Conservation (phyloP, 108 stramenopile genomes). For the Nannochloropsis salina region DNA sequence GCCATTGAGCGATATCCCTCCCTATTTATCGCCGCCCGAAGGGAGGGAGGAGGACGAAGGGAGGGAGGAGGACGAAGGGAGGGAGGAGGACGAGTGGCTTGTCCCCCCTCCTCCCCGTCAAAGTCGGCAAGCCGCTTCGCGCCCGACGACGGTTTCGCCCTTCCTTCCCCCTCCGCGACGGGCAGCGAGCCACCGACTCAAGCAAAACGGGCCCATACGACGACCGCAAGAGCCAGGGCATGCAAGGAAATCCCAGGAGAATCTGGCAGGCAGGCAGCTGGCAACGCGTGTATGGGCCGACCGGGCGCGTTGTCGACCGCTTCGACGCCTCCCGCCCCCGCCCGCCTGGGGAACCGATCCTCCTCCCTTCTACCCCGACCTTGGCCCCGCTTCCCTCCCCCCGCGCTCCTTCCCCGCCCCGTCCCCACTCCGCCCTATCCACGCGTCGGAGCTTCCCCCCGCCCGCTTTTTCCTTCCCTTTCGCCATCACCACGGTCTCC, state of each 20-base stretch:
- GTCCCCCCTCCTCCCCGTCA: conserved; percentile 3
- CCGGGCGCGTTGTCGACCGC: no score
- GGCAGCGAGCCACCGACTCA: no score
- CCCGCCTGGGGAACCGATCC: background rate
- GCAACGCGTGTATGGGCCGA: no score
- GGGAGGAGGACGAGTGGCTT: no score
- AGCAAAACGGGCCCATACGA: no score
- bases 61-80: background rate
- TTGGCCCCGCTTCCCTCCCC: background rate
- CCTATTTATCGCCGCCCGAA: background rate
- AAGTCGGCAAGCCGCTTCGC: no score
- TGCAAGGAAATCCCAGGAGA: no score
- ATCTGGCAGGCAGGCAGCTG: no score
- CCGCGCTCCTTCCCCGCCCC: background rate
- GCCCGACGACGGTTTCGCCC: no score
- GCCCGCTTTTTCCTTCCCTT: background rate
- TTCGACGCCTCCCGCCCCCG: background rate
- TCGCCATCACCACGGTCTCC: background rate
- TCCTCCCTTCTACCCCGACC: background rate
- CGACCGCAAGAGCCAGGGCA: no score
- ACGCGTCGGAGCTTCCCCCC: background rate
- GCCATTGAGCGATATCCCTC: background rate
- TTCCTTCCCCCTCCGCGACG: no score
- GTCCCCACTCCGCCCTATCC: background rate
- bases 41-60: background rate